These are phyloP conservation scores for Entomortierella beljakovae DNA, from an alignment of 192 early-diverging fungal species.

Conservation along the genomic window DNA sequence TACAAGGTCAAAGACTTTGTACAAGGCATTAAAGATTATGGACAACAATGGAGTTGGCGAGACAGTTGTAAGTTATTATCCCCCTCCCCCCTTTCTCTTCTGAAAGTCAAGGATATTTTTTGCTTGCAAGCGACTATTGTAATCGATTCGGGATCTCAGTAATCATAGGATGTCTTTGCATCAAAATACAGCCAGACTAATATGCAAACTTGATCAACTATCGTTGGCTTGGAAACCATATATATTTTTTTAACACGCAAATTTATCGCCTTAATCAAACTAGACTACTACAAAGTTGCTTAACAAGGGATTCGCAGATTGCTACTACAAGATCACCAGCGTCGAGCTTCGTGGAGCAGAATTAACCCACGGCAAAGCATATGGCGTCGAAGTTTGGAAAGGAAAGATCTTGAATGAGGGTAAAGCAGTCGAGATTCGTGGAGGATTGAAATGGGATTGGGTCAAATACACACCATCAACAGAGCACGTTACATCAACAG, in stretches of 20 bases:
- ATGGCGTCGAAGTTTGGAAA: slow-evolving; percentile 51
- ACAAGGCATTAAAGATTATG: slow-evolving; percentile 50
- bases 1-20: slow-evolving; percentile 42
- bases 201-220: too few species aligned
- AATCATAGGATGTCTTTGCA: too few species aligned
- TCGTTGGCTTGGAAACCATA: too few species aligned
- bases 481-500: slow-evolving; percentile 33
- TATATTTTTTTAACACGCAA: too few species aligned
- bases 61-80: slow-evolving; percentile 38
- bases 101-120: too few species aligned
- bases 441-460: slow-evolving; percentile 55
- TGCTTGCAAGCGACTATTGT: too few species aligned
- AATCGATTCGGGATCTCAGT: too few species aligned
- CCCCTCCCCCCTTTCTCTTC: too few species aligned
- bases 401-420: slow-evolving; percentile 54
- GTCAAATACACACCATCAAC: slow-evolving; percentile 49
- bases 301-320: slow-evolving; percentile 49
- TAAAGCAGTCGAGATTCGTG: slow-evolving; percentile 53
- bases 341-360: slow-evolving; percentile 45
- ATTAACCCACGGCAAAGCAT: slow-evolving; percentile 47
- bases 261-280: neutral
- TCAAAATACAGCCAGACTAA: too few species aligned
- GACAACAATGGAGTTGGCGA: slow-evolving; percentile 47
- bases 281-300: slow-evolving; percentile 52
- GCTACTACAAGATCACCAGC: slow-evolving; percentile 51